Percentiles rank a stretch among this genome's conserved stretches.
phyloP scores from a whole-genome alignment of 441 rosid genomes.

The Omphalea diandra region DNA sequence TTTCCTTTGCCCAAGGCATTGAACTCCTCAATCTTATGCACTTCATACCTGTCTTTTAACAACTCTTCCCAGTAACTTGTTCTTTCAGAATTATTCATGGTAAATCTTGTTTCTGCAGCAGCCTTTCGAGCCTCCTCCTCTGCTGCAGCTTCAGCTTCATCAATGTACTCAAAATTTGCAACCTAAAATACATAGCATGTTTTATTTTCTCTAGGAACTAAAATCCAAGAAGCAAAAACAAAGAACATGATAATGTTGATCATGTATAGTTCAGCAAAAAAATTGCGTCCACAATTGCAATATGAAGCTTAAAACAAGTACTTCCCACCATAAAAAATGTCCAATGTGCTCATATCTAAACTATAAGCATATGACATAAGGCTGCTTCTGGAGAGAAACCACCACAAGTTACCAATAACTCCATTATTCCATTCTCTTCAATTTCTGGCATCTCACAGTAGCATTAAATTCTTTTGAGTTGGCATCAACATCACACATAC shows the following conservation, averaged over 20 bases:
- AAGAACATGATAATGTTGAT: background rate
- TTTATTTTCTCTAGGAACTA: conserved; percentile 9
- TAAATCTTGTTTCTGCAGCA: conserved; percentile 54
- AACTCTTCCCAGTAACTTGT: conserved; percentile 92
- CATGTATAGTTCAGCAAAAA: background rate
- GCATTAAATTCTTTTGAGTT: background rate
- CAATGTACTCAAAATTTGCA: conserved; percentile 95
- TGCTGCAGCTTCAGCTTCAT: conserved; percentile 73
- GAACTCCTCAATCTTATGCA: conserved; percentile 77
- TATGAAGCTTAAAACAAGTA: background rate
- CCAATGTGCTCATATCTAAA: too few relatives aligned
- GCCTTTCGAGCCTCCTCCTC: conserved; percentile 63
- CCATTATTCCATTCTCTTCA: background rate
- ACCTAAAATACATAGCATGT: conserved; percentile 50
- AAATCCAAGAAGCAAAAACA: conserved; percentile 15
- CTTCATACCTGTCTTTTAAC: conserved; percentile 76
- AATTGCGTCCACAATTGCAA: background rate
- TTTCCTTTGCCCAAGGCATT: conserved; percentile 89
- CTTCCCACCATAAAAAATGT: background rate
- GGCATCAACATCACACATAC: background rate
- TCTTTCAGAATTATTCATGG: conserved; percentile 57
- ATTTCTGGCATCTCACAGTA: background rate
- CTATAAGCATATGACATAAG: background rate
- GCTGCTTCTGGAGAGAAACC: conserved; percentile 1
- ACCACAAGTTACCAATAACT: conserved; percentile 11